Conservation (phyloP, 1,284 basidiomycete species). For the Ustilago vetiveriae region DNA sequence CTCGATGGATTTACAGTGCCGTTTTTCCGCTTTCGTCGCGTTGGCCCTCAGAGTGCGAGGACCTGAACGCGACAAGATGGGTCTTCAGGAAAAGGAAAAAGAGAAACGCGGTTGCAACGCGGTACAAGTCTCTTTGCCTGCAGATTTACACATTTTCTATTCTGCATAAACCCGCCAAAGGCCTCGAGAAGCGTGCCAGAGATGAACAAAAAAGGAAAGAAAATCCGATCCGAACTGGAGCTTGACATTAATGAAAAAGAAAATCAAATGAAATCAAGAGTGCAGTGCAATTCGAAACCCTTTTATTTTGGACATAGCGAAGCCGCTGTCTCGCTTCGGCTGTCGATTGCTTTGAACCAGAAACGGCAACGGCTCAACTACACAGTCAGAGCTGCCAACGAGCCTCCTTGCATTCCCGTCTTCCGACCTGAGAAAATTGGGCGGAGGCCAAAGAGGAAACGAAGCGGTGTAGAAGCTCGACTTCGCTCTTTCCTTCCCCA, state of each 20-base stretch:
- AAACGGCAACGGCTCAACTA: constrained; percentile 1
- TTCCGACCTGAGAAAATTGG: constrained; percentile 18
- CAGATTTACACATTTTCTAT: constrained; percentile 27
- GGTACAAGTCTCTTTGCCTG: background rate
- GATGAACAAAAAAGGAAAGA: constrained; percentile 1
- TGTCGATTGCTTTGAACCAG: too few species aligned
- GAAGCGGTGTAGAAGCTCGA: constrained; percentile 3
- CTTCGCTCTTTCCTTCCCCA: constrained; percentile 17
- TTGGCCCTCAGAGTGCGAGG: too few species aligned
- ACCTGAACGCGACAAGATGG: too few species aligned
- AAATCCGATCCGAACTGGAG: too few species aligned
- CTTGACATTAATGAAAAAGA: too few species aligned
- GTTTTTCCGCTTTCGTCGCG: constrained; percentile 7
- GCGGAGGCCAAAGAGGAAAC: background rate
- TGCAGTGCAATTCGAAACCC: too few species aligned
- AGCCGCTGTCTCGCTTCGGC: background rate
- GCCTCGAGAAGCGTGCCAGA: too few species aligned
- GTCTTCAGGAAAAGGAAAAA: background rate
- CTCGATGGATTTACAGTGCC: background rate
- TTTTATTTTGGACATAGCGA: background rate
- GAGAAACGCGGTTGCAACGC: background rate
- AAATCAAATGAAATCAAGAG: background rate
- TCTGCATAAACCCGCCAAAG: background rate
- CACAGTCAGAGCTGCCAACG: background rate
- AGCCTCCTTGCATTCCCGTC: constrained; percentile 34